Percentiles rank a stretch among this genome's conserved stretches.
Evolutionary conservation across 495 filamentous ascomycete genomes (phyloP).

Genomic region (Penicillium psychrofluorescens): DNA sequence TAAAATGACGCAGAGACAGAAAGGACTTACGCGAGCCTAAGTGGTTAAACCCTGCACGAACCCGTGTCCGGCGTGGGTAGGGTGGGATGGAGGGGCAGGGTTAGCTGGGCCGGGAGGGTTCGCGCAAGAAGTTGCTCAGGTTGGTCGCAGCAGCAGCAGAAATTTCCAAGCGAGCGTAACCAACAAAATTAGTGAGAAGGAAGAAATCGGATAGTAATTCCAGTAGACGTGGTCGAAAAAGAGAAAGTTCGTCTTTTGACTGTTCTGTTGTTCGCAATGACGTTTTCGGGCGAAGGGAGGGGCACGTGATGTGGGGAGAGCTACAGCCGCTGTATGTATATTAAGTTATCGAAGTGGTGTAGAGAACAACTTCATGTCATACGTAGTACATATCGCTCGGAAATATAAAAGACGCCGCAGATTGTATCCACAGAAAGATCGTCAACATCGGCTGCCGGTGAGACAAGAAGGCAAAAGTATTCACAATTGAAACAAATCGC

Average conservation of each 20-base stretch:
- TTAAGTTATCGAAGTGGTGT: neutral
- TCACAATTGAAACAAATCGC: constrained; percentile 28
- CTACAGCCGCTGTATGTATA: neutral
- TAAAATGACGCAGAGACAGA: no score
- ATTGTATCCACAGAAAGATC: constrained; percentile 19
- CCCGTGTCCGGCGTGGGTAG: no score
- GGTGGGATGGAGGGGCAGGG: no score
- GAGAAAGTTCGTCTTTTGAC: no score
- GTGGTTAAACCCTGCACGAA: no score
- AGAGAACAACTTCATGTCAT: constrained; percentile 3
- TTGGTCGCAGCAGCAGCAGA: neutral
- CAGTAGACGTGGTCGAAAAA: no score
- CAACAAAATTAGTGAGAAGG: neutral
- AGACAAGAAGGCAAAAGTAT: constrained; percentile 24
- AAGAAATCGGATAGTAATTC: neutral
- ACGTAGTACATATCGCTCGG: constrained; percentile 14
- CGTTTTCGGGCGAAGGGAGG: constrained; percentile 36
- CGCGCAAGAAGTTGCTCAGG: no score
- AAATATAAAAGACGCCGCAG: constrained; percentile 5
- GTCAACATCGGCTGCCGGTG: constrained; percentile 10
- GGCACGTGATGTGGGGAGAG: constrained; percentile 1
- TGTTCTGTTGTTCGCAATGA: constrained; percentile 8
- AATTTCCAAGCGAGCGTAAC: neutral
- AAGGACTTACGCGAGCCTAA: no score
- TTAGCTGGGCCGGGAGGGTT: no score